Evolutionary conservation across 306 rosid species (phyloP), one percentile per base, ranked within the genome.

Genomic region (Corylus americana): DNA sequence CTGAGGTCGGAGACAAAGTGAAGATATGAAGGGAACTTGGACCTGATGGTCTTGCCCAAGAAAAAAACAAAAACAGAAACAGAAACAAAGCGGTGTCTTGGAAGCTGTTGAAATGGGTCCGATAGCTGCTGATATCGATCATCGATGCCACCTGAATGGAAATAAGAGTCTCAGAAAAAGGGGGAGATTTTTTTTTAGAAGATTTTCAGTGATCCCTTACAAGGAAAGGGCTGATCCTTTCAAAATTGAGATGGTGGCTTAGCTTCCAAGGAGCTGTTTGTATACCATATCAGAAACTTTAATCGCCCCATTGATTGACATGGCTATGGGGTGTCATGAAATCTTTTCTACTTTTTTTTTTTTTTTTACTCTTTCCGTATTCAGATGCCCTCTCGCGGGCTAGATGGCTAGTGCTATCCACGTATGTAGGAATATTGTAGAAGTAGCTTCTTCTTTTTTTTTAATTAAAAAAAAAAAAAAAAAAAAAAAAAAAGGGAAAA

Each of bases 1-100:
- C 78, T 0, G 76, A 85, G 67, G 57, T 55, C 57, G 81, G 57
- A 69, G 77, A 84, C 84, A 82, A 84, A 55, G 74, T 68, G 84
- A 80, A 57, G 58, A 87, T 78, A 63, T 86, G 80, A 79, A 48
- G 74, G 75, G 37, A 64, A 79, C 51, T 44, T 22, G 55, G 74
- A 70, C 74, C 5, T 42, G 76, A 79, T 45, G 50, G 78, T 76
- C 31, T 71, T 75, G 39, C 42, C 3, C 18, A 59, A 70, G 69
- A 61, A 25, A 39, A 25, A 82, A 45, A 35, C 25, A 27, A 44
- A 39, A 11, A 8, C 10, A 11, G 9, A 48, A 48, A 1, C 54
- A 64, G 25, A 18, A 82, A 45, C 35, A 42, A 20, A 31, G 44
- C 77, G 37, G 71, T 44, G 48, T 63, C 63, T 22, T n/a, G 54